Evolutionary conservation across 2,329 filamentous ascomycete genomes (phyloP), one percentile per base, ranked within the genome.

Genomic region (Aspergillus bombycis): DNA sequence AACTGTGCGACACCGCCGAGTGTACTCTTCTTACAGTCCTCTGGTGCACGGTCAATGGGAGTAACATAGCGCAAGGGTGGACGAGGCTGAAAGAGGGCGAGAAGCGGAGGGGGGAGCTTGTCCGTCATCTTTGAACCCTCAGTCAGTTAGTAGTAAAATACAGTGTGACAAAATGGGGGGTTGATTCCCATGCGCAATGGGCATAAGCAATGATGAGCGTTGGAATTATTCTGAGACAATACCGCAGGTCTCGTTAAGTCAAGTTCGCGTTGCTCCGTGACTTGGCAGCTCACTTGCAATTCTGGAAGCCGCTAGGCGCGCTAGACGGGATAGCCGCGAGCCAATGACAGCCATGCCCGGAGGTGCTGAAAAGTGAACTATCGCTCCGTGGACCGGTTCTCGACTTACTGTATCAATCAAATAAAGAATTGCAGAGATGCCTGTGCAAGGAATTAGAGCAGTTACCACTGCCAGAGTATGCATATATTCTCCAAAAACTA

Each of bases 81-180:
- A 64, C 95, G 92, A 76, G 95, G 92, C 81, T 94, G 92, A 83
- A 99, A 99, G 70, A 98, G 92, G 80, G 92, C 91, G 72, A 98
- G 86, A 64, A 98, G 87, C 77, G 96, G 94, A 61, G 91, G 92
- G 63, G 95, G 94, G 23, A 99, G 90, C 81, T 96, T 95, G 85
- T 97, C 94, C 57, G 95, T 98, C 95, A 98, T 99, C 66, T 71
- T 83, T 72, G 59, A 54, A 46, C 63, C 65, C 68, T 65, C 52
- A 55, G n/a, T 38, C 32, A 38, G 34, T 55, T 14, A 55, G 14
- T 26, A 36, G n/a, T 14, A 26, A 19, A 55, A 36, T 1, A 36
- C 3, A 16, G 32, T 23, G 6, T 5, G 34, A 16, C n/a, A 55
- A 55, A 23, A 16, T 38, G 30, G 38, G 16, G 14, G 52, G 12